Evolutionary conservation across 2,329 filamentous ascomycete genomes (phyloP), one percentile per base, ranked within the genome.

Genomic region (Pyrenophora teres): DNA sequence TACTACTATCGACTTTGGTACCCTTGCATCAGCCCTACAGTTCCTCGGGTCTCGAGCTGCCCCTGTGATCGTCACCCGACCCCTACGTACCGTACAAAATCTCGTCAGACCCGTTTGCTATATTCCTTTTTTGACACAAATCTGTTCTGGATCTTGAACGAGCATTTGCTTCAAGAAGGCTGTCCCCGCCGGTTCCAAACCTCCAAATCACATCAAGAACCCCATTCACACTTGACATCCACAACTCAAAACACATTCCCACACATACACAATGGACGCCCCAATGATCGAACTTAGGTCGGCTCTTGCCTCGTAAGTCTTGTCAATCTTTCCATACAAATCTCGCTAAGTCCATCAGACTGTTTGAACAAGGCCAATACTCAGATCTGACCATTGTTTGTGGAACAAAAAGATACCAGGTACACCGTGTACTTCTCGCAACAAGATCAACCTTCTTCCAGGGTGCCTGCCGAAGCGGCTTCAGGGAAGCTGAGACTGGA

Each of bases 371-470:
- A 30, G 68, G 68, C 52, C 72, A 72, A 62, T 81, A 78, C 63
- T 78, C 77, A 49, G 78, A 81, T 65, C 71, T 81, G 56, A 80
- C 76, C 41, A 73, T 81, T 62, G 69, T 69, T 43, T 79, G 75
- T 70, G 76, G 77, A 51, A 63, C 65, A 52, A 73, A 72, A 68
- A 74, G 72, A 71, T 80, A 77, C 69, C 68, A 66, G 23, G 77
- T 79, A 9, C 78, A 81, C 61, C 74, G 75, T 57, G 77, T 76
- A 5, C 75, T 80, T 37, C 64, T 81, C 40, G 80, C 78, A 65
- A 78, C 78, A 32, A 69, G 78, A 40, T 78, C 76, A 32, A 73
- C 71, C 18, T 81, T 81, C 65, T 78, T 78, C 57, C 70, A 72
- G 36, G 76, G 73, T 33, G 70, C 74, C 27, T 74, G 74, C 55